Percentiles rank a stretch among this genome's conserved stretches.
Conservation (phyloP, 768 basidiomycete species). For the Pulveroboletus ravenelii region DNA sequence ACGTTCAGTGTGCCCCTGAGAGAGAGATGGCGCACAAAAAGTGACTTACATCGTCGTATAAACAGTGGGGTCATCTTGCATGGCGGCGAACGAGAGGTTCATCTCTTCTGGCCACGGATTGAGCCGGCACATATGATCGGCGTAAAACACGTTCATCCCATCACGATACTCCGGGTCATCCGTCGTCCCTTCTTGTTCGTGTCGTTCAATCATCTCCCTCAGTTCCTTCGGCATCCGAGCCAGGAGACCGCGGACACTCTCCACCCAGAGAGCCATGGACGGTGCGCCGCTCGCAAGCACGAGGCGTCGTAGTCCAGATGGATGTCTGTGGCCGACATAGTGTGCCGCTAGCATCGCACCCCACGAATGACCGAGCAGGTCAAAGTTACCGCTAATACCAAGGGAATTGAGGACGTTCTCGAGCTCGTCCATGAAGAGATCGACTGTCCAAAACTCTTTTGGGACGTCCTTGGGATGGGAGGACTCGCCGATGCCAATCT, state of each 20-base stretch:
- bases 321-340: conserved; percentile 37
- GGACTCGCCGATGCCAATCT: conserved; percentile 44
- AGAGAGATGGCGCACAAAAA: background rate
- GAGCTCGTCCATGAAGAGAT: conserved; percentile 53
- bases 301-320: conserved; percentile 34
- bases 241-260: conserved; percentile 24
- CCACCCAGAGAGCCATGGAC: conserved; percentile 27
- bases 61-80: conserved; percentile 31
- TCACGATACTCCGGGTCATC: conserved; percentile 31
- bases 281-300: conserved; percentile 32
- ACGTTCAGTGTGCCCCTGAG: background rate
- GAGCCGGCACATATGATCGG: conserved; percentile 33
- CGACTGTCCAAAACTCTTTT: conserved; percentile 39
- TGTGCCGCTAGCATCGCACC: conserved; percentile 49
- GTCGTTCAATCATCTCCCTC: conserved; percentile 25
- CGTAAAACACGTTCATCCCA: conserved; percentile 26
- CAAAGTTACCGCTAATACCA: conserved; percentile 37
- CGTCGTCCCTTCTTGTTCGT: conserved; percentile 34
- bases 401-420: conserved; percentile 43
- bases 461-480: conserved; percentile 33
- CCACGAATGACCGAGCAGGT: conserved; percentile 54
- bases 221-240: conserved; percentile 25
- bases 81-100: conserved; percentile 17
- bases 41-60: conserved; percentile 13
- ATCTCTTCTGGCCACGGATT: conserved; percentile 34